Conservation (phyloP, 352 stramenopile species). For the Phytophthora ohioensis region DNA sequence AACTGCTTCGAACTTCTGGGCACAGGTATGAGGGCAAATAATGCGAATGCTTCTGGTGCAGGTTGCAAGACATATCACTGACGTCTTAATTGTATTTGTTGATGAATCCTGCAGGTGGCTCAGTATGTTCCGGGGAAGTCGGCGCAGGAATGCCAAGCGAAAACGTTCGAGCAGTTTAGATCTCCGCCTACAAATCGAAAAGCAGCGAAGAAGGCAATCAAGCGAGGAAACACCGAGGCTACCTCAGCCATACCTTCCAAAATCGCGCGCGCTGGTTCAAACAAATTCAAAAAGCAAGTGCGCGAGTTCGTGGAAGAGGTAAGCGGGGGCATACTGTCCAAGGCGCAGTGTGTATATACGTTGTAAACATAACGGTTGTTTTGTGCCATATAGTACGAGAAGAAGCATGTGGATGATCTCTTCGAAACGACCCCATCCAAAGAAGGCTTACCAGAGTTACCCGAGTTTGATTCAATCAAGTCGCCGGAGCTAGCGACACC, state of each 20-base stretch:
- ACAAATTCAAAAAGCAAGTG: conserved; percentile 88
- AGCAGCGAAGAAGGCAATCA: conserved; percentile 38
- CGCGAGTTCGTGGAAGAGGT: conserved; percentile 75
- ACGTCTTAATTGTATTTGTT: background rate
- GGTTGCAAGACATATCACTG: background rate
- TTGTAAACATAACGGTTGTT: background rate
- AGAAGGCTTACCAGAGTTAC: conserved; percentile 41
- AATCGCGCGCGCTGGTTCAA: conserved; percentile 73
- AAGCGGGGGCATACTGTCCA: background rate
- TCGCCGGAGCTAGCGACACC: conserved; percentile 49
- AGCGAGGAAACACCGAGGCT: conserved; percentile 25
- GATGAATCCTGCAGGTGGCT: conserved; percentile 30
- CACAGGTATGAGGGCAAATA: conserved; percentile 38
- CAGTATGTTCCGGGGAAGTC: conserved; percentile 66
- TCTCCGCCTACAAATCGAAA: conserved; percentile 52
- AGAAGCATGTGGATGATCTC: conserved; percentile 78
- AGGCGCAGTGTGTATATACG: background rate
- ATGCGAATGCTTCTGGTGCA: background rate
- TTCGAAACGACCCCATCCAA: conserved; percentile 68
- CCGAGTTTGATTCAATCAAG: conserved; percentile 61
- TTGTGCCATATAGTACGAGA: conserved; percentile 57
- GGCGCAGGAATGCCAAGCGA: conserved; percentile 63
- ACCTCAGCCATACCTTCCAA: conserved; percentile 47
- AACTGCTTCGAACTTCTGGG: conserved; percentile 74
- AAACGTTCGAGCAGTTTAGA: conserved; percentile 67